phyloP scores from a whole-genome alignment of 129 eudicot genomes.

The Flaveria trinervia region DNA sequence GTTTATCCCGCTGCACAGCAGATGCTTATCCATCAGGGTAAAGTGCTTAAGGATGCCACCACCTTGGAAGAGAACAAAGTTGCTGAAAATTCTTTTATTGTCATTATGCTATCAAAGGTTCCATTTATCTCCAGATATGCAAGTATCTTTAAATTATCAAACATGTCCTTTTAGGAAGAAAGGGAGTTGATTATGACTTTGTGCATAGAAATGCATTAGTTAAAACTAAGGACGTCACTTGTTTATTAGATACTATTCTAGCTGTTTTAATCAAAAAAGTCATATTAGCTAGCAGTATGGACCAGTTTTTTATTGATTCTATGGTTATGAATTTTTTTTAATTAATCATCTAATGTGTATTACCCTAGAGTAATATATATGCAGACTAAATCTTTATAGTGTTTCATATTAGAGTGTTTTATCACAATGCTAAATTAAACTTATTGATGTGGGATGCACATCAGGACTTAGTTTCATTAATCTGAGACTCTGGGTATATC shows the following conservation, averaged over 20 bases:
- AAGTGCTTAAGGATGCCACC: constrained; percentile 81
- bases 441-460: background rate
- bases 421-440: background rate
- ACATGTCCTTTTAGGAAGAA: background rate
- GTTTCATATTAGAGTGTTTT: background rate
- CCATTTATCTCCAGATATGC: constrained; percentile 7
- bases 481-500: constrained; percentile 7
- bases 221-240: background rate
- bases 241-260: background rate
- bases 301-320: background rate
- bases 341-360: background rate
- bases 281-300: no score
- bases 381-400: background rate
- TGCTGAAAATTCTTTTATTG: constrained; percentile 76
- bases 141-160: background rate
- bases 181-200: background rate
- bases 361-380: background rate
- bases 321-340: background rate
- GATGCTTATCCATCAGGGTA: constrained; percentile 86
- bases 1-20: constrained; percentile 82
- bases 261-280: background rate
- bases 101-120: constrained; percentile 85
- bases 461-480: background rate
- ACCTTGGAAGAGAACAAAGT: constrained; percentile 84
- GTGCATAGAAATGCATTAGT: background rate